A percentile compares a stretch with the other conserved stretches of the same genome.
These are phyloP conservation scores for Erodium moschatum DNA, from an alignment of 441 rosid species.

Conservation along the genomic window DNA sequence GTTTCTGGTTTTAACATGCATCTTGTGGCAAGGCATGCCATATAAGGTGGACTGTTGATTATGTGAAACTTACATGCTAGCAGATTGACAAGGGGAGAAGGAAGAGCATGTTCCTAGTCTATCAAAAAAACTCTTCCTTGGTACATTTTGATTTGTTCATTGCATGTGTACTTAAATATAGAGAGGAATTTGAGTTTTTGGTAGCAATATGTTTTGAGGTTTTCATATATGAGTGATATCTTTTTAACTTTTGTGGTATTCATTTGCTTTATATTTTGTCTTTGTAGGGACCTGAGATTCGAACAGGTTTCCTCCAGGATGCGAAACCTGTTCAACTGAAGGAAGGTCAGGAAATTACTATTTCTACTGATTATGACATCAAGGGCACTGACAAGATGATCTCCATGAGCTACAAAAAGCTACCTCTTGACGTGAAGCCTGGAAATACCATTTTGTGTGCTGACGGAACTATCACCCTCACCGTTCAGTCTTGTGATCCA, in stretches of 20 bases:
- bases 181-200: not conserved
- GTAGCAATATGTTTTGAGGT: not conserved
- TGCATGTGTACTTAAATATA: not conserved
- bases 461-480: conserved; percentile 82
- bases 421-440: conserved; percentile 66
- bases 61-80: not conserved
- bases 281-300: conserved; percentile 87
- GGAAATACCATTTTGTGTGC: conserved; percentile 83
- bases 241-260: not conserved
- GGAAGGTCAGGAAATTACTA: conserved; percentile 70
- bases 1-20: too few species aligned
- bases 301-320: conserved; percentile 86
- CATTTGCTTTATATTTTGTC: not conserved
- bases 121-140: too few species aligned
- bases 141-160: too few species aligned
- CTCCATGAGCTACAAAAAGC: conserved; percentile 85
- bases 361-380: conserved; percentile 63
- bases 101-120: not conserved
- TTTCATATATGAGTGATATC: not conserved
- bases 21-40: not conserved
- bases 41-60: too few species aligned
- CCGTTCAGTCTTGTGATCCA: conserved; percentile 59
- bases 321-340: conserved; percentile 66
- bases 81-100: not conserved
- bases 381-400: conserved; percentile 70